Conservation (phyloP, 768 basidiomycete genomes). For the Boletus eberwhitei region DNA sequence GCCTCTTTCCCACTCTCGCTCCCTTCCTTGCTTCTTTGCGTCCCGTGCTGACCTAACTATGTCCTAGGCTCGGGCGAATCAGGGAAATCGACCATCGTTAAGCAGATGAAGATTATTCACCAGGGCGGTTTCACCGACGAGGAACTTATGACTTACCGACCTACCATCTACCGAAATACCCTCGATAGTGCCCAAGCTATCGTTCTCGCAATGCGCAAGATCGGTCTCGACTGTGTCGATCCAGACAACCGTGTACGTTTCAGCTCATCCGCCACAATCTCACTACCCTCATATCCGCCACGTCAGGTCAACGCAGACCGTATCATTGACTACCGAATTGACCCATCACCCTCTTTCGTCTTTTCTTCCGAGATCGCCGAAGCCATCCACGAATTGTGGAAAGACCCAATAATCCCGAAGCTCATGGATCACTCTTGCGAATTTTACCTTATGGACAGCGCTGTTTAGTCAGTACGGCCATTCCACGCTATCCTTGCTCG, state of each 20-base stretch:
- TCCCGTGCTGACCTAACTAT: neutral
- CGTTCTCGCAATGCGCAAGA: constrained; percentile 81
- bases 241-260: constrained; percentile 53
- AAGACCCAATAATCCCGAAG: constrained; percentile 56
- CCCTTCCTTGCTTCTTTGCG: neutral
- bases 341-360: constrained; percentile 39
- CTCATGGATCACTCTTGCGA: constrained; percentile 61
- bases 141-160: constrained; percentile 73
- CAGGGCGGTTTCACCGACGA: constrained; percentile 81
- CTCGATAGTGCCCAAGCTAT: constrained; percentile 87
- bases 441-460: constrained; percentile 96
- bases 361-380: constrained; percentile 65
- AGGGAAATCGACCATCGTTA: constrained; percentile 94
- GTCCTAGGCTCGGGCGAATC: constrained; percentile 87
- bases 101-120: constrained; percentile 99
- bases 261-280: fast-evolving
- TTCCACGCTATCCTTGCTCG: neutral
- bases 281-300: constrained; percentile 10
- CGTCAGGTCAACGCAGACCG: constrained; percentile 50
- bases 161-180: constrained; percentile 81
- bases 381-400: constrained; percentile 67
- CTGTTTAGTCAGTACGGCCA: constrained; percentile 63
- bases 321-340: constrained; percentile 55
- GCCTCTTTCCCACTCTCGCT: constrained; percentile 5
- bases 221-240: constrained; percentile 72